Conservation (phyloP, 352 stramenopile genomes). For the Plasmopara muralis region DNA sequence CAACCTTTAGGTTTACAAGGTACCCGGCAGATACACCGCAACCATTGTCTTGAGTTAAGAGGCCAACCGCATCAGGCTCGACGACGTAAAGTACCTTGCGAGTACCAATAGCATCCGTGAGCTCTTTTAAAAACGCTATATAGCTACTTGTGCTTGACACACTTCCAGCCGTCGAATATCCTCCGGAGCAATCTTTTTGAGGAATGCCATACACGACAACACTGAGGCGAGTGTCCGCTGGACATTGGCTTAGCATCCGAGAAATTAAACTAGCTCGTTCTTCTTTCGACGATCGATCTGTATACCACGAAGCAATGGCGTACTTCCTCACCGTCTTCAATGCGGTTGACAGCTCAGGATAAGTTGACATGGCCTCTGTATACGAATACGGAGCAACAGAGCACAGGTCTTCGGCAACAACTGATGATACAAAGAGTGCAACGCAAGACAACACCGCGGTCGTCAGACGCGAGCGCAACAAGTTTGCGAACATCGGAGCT, state of each 20-base stretch:
- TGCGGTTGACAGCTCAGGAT: conserved; percentile 39
- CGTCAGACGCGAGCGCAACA: conserved; percentile 8
- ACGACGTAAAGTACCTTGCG: conserved; percentile 63
- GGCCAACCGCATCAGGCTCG: conserved; percentile 52
- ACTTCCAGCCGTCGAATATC: conserved; percentile 31
- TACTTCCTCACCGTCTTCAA: conserved; percentile 43
- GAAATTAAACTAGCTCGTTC: conserved; percentile 24
- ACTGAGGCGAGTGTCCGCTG: conserved; percentile 33
- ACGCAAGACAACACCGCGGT: conserved; percentile 5
- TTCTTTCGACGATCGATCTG: conserved; percentile 31
- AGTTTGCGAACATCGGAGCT: conserved; percentile 12
- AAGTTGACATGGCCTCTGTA: conserved; percentile 27
- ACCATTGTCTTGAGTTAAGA: conserved; percentile 29
- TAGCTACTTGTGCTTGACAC: conserved; percentile 40
- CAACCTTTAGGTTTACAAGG: conserved; percentile 40
- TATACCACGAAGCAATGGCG: conserved; percentile 58
- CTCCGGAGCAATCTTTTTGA: conserved; percentile 62
- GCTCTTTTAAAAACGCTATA: conserved; percentile 32
- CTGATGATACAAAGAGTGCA: conserved; percentile 4
- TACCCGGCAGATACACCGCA: conserved; percentile 43
- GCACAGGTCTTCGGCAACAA: conserved; percentile 30
- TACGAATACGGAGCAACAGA: conserved; percentile 39
- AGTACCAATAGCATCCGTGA: conserved; percentile 33
- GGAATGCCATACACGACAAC: conserved; percentile 67
- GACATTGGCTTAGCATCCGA: conserved; percentile 30